Evolutionary conservation across 257 asterid species (phyloP).

Genomic region (Nicotiana benthamiana): DNA sequence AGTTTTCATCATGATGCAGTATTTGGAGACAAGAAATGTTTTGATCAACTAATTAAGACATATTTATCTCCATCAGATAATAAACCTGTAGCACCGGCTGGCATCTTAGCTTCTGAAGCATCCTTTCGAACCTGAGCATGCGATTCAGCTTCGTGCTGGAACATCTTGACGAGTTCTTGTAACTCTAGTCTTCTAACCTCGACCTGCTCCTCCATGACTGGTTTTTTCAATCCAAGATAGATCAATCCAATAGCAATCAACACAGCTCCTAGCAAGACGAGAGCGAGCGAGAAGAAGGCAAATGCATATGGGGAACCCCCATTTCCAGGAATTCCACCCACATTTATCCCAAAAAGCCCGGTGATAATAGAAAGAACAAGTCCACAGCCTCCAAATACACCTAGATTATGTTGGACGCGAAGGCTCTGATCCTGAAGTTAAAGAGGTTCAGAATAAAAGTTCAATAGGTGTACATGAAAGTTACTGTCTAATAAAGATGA

Average conservation of each 20-base stretch:
- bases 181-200: constrained; percentile 76
- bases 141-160: constrained; percentile 90
- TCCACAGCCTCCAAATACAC: constrained; percentile 97
- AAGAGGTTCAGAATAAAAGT: neutral
- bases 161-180: constrained; percentile 68
- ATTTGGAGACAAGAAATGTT: too few relatives aligned
- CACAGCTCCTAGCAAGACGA: constrained; percentile 45
- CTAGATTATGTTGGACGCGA: constrained; percentile 74
- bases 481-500: neutral
- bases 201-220: constrained; percentile 61
- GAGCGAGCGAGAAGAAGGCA: constrained; percentile 61
- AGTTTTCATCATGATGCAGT: neutral
- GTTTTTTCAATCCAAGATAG: constrained; percentile 74
- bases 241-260: constrained; percentile 64
- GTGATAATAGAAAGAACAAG: constrained; percentile 80
- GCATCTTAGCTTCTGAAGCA: constrained; percentile 13
- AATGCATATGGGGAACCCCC: constrained; percentile 74
- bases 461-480: neutral
- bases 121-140: constrained; percentile 86
- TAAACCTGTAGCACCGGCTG: neutral
- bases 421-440: constrained; percentile 80
- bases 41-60: neutral
- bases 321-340: constrained; percentile 92
- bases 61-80: neutral
- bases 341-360: constrained; percentile 89